Conservation (phyloP, 352 stramenopile genomes). For the Pilasporangium apinafurcum region DNA sequence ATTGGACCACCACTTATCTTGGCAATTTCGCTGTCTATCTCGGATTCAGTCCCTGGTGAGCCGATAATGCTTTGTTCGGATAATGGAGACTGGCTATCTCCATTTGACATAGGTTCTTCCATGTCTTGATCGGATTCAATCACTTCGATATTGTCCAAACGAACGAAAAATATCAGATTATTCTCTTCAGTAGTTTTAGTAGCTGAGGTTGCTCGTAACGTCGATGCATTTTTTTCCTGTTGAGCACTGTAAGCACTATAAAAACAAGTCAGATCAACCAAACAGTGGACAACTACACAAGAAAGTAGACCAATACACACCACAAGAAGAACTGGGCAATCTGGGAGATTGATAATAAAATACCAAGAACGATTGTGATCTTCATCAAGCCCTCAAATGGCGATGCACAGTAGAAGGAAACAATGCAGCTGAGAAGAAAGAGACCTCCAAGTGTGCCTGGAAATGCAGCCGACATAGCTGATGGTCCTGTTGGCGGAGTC, state of each 20-base stretch:
- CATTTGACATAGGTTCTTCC: conserved; percentile 9
- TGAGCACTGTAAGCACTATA: conserved; percentile 26
- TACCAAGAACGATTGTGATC: conserved; percentile 79
- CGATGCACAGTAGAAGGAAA: conserved; percentile 65
- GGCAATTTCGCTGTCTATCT: conserved; percentile 5
- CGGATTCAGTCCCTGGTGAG: conserved; percentile 4
- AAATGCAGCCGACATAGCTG: conserved; percentile 60
- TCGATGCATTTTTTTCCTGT: conserved; percentile 10
- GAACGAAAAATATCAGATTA: conserved; percentile 40
- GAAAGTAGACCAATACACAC: conserved; percentile 13
- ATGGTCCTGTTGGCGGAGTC: conserved; percentile 31
- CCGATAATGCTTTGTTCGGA: conserved; percentile 8
- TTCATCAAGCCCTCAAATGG: conserved; percentile 83
- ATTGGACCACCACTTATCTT: conserved; percentile 58
- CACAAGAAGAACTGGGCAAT: conserved; percentile 58
- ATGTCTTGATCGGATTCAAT: conserved; percentile 52
- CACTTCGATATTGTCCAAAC: conserved; percentile 56
- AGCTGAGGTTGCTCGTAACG: background rate
- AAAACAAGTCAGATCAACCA: conserved; percentile 2
- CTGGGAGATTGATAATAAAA: conserved; percentile 72
- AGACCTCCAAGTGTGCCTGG: conserved; percentile 55
- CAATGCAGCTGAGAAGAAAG: conserved; percentile 68
- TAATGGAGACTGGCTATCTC: conserved; percentile 14
- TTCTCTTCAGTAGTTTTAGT: conserved; percentile 16
- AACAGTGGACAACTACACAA: background rate